Conservation (phyloP, 176 grass and related monocot species). For the Sorghum bicolor region Sorghum_bicolor_NCBIv3 NC_012874.2:7022001-7022500, state of each 20-base stretch:
- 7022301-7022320: not conserved
- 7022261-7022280: slow-evolving; percentile 61
- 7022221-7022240: not conserved
- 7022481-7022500: slow-evolving; percentile 24
- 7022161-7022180: not conserved
- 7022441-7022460: slow-evolving; percentile 31
- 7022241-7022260: slow-evolving; percentile 3
- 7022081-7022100: not conserved
- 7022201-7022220: not conserved
- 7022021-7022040: not conserved
- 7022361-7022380: slow-evolving; percentile 17
- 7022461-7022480: slow-evolving; percentile 25
- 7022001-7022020: too few species aligned
- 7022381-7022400: slow-evolving; percentile 76
- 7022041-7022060: not conserved
- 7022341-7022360: not conserved
- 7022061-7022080: not conserved
- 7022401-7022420: slow-evolving; percentile 91
- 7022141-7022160: not conserved
- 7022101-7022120: not conserved
- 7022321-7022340: not conserved
- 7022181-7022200: not conserved
- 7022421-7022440: slow-evolving; percentile 35
- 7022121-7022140: slow-evolving; percentile 10
- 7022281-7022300: slow-evolving; percentile 44